phyloP scores from a whole-genome alignment of 2,329 filamentous ascomycete species.

The Sporothrix curviconia region DNA sequence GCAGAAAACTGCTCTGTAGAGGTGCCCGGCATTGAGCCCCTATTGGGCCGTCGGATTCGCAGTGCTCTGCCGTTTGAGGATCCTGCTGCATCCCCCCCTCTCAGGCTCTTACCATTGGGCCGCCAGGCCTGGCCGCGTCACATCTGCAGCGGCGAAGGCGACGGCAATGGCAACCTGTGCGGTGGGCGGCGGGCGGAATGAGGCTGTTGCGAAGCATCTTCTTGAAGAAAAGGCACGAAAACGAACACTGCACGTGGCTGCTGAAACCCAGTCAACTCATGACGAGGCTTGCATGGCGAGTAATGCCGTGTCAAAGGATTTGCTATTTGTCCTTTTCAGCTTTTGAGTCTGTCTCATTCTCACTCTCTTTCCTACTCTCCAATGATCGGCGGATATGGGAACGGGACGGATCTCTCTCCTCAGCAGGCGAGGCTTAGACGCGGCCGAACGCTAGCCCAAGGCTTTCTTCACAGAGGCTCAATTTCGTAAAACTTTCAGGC shows the following conservation, averaged over 20 bases:
- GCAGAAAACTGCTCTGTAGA: too few relatives aligned
- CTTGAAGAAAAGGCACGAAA: too few relatives aligned
- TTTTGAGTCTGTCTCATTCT: not conserved
- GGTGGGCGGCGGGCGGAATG: too few relatives aligned
- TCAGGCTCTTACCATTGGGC: not conserved
- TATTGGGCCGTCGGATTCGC: constrained; percentile 2
- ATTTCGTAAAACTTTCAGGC: not conserved
- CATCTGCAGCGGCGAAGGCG: not conserved
- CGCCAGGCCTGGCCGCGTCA: not conserved
- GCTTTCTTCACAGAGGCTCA: too few relatives aligned
- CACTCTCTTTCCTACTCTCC: not conserved
- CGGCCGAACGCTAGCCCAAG: not conserved
- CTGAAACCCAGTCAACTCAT: too few relatives aligned
- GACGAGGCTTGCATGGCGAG: too few relatives aligned
- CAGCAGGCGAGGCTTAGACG: not conserved
- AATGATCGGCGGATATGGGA: not conserved
- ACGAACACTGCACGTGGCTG: too few relatives aligned
- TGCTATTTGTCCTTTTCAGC: too few relatives aligned
- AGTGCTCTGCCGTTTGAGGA: constrained; percentile 1
- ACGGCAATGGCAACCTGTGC: not conserved
- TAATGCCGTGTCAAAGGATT: too few relatives aligned
- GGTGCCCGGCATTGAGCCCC: not conserved
- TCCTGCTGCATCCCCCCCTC: not conserved
- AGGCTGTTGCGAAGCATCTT: too few relatives aligned
- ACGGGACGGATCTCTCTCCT: not conserved